phyloP scores from a whole-genome alignment of 371 early-diverging fungal species.

The Mortierella sp. region DNA sequence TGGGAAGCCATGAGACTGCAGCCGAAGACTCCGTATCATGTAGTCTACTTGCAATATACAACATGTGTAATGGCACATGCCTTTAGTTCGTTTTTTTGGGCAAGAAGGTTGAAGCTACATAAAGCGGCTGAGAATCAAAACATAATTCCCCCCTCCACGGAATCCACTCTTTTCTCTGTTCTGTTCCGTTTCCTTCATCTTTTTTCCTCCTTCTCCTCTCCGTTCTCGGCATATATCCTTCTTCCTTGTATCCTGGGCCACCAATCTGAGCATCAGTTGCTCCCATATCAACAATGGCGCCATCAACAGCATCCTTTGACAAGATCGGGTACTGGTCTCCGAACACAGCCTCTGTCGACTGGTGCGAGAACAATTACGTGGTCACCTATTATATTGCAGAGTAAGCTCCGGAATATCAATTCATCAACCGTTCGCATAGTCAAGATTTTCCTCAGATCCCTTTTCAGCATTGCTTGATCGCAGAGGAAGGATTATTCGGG shows the following conservation, averaged over 20 bases:
- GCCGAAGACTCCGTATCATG: not conserved
- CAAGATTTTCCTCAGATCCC: no score
- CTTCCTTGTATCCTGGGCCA: no score
- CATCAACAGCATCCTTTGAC: slow-evolving; percentile 42
- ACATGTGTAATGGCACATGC: not conserved
- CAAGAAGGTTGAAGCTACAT: not conserved
- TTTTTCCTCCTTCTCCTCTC: not conserved
- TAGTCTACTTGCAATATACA: not conserved
- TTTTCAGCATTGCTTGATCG: no score
- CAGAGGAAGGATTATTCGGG: no score
- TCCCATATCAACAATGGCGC: slow-evolving; percentile 13
- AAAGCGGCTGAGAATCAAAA: not conserved
- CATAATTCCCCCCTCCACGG: no score
- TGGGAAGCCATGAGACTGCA: not conserved
- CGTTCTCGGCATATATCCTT: no score
- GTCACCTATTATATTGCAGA: slow-evolving; percentile 55
- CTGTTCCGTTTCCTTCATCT: not conserved
- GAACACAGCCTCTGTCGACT: slow-evolving; percentile 51
- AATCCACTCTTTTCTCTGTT: not conserved
- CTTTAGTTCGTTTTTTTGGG: not conserved
- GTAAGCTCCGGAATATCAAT: slow-evolving; percentile 30
- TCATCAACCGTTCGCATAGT: no score
- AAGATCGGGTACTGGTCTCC: slow-evolving; percentile 52
- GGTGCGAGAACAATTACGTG: slow-evolving; percentile 57
- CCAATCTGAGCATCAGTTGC: no score